These are phyloP conservation scores for Podospora bellae-mahoneyi DNA, from an alignment of 495 filamentous ascomycete genomes.

Conservation along the genomic window DNA sequence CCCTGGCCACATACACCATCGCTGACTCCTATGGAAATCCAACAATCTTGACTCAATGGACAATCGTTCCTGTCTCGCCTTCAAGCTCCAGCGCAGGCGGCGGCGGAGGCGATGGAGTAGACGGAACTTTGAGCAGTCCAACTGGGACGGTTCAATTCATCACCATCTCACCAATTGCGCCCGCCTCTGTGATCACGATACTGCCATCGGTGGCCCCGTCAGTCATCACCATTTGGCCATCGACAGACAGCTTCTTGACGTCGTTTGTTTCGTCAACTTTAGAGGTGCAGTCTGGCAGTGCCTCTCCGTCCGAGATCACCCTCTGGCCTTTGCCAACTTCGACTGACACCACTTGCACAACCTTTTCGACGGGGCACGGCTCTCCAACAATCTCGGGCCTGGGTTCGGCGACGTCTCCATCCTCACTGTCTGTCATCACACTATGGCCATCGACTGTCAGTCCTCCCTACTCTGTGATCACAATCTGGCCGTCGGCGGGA, in stretches of 20 bases:
- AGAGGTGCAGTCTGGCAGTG: conserved; percentile 9
- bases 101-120: too few relatives aligned
- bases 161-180: not conserved
- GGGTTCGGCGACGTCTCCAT: not conserved
- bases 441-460: not conserved
- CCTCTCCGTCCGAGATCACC: conserved; percentile 10
- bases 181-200: not conserved
- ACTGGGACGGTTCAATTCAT: not conserved
- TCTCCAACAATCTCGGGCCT: not conserved
- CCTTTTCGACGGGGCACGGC: conserved; percentile 6
- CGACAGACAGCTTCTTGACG: not conserved
- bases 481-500: conserved; percentile 19
- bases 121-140: not conserved
- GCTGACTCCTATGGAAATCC: conserved; percentile 21
- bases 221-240: not conserved
- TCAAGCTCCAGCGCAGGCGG: not conserved
- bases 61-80: conserved; percentile 10
- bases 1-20: conserved; percentile 22
- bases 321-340: conserved; percentile 12
- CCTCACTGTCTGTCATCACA: conserved; percentile 2
- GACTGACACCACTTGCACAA: conserved; percentile 10
- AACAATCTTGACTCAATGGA: conserved; percentile 23
- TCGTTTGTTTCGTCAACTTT: conserved; percentile 9
- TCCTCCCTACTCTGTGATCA: conserved; percentile 16
- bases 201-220: not conserved